phyloP scores from a whole-genome alignment of 2,329 filamentous ascomycete species.

The Colletotrichum ledebouriae region DNA sequence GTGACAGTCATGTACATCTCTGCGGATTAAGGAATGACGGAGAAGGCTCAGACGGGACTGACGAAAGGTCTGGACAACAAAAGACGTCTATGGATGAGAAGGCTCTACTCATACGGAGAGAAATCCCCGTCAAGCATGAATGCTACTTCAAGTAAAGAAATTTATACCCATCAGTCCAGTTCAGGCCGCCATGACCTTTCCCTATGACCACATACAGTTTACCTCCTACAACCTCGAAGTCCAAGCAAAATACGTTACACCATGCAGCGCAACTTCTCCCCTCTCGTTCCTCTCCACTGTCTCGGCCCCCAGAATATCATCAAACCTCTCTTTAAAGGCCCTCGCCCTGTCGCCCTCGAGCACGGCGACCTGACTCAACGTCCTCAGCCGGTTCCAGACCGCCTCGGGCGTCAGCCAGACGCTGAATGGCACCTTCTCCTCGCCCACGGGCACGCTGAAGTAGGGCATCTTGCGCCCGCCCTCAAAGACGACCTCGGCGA shows the following conservation, averaged over 20 bases:
- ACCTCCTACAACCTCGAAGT: constrained; percentile 57
- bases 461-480: constrained; percentile 52
- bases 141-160: constrained; percentile 26
- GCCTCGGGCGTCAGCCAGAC: constrained; percentile 70
- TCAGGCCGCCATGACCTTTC: not conserved
- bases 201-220: no score
- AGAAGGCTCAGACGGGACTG: not conserved
- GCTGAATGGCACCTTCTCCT: constrained; percentile 68
- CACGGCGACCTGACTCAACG: constrained; percentile 76
- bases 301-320: constrained; percentile 64
- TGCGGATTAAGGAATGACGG: constrained; percentile 60
- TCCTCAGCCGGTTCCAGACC: constrained; percentile 74
- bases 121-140: not conserved
- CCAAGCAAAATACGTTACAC: constrained; percentile 74
- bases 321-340: constrained; percentile 63
- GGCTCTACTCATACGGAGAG: no score
- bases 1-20: constrained; percentile 77
- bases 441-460: constrained; percentile 73
- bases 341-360: constrained; percentile 65
- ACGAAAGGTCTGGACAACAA: constrained; percentile 6
- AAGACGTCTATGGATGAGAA: constrained; percentile 4
- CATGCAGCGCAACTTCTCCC: constrained; percentile 75
- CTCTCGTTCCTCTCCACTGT: constrained; percentile 71
- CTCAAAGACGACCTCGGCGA: constrained; percentile 56
- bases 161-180: constrained; percentile 34